Conservation (phyloP, 1,284 basidiomycete genomes). For the Gymnopus androsaceus region DNA sequence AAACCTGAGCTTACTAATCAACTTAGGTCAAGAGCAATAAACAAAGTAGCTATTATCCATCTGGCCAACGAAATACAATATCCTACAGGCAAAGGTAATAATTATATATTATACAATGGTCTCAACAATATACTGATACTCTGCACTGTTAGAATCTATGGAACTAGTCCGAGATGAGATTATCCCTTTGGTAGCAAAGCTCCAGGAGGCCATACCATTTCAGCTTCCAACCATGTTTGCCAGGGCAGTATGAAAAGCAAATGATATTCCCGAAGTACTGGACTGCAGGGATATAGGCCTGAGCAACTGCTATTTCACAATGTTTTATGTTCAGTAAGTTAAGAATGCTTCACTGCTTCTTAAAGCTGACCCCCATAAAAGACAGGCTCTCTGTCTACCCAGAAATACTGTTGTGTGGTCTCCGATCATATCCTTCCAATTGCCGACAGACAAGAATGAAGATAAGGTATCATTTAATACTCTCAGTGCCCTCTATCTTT, state of each 20-base stretch:
- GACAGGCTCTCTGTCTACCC: neutral
- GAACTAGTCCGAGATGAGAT: no score
- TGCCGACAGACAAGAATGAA: no score
- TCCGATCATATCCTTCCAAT: no score
- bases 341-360: neutral
- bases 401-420: no score
- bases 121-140: neutral
- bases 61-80: neutral
- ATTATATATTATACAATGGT: neutral
- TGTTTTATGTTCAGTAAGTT: neutral
- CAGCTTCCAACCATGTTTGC: neutral
- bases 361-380: neutral
- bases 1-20: neutral
- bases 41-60: neutral
- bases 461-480: no score
- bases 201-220: neutral
- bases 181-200: neutral
- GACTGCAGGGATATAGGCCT: neutral
- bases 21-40: neutral
- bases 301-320: neutral
- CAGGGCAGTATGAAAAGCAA: neutral
- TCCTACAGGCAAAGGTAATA: neutral
- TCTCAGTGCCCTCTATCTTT: no score
- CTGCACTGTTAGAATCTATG: neutral
- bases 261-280: neutral